phyloP scores from a whole-genome alignment of 192 early-diverging fungal species.

The Paraglomus brasilianum region DNA sequence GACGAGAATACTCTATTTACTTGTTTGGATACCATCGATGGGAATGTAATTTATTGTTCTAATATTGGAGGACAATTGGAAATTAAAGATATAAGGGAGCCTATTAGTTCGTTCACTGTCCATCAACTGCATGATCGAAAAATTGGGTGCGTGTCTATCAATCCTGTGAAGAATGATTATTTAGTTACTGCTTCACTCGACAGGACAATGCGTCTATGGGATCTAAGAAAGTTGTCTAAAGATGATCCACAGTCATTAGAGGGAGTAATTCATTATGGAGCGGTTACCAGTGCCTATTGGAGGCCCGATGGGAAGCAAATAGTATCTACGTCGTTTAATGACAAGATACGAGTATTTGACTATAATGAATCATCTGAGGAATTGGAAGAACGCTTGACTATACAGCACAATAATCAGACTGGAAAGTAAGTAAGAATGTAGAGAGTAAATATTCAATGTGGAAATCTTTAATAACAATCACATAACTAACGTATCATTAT shows the following conservation, averaged over 20 bases:
- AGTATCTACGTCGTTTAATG: conserved; percentile 57
- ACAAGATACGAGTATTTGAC: conserved; percentile 54
- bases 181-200: conserved; percentile 55
- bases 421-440: conserved; percentile 41
- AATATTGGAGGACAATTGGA: conserved; percentile 53
- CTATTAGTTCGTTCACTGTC: conserved; percentile 5
- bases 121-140: conserved; percentile 53
- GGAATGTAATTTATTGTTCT: conserved; percentile 52
- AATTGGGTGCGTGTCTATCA: conserved; percentile 60
- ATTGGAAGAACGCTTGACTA: conserved; percentile 36
- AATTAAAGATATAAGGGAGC: conserved; percentile 50
- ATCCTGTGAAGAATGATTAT: conserved; percentile 47
- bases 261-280: conserved; percentile 46
- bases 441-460: neutral
- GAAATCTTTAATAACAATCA: conserved; percentile 5
- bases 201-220: conserved; percentile 61
- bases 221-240: conserved; percentile 50
- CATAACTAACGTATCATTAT: neutral
- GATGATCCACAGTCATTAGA: conserved; percentile 30
- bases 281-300: conserved; percentile 67
- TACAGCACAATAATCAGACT: conserved; percentile 63
- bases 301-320: conserved; percentile 57
- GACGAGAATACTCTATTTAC: conserved; percentile 36
- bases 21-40: conserved; percentile 43
- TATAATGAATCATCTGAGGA: conserved; percentile 42